phyloP scores from a whole-genome alignment of 148 eudicot species.

The Spergularia bocconei region DNA sequence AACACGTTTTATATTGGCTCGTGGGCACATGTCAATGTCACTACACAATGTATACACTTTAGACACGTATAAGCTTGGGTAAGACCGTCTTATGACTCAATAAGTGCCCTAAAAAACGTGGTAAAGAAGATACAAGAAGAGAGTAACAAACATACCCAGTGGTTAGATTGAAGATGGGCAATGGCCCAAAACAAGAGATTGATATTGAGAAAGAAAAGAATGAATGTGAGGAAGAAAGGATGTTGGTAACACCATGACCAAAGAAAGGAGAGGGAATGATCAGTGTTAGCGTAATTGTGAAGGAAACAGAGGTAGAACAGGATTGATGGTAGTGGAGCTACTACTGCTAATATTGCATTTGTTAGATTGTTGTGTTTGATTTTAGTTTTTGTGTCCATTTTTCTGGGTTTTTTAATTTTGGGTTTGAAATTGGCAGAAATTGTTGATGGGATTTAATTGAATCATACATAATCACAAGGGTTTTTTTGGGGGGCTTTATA shows the following conservation, averaged over 20 bases:
- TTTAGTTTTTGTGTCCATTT: constrained; percentile 21
- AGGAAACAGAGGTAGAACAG: constrained; percentile 66
- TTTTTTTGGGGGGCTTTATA: constrained; percentile 16
- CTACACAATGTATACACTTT: too few relatives aligned
- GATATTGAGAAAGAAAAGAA: constrained; percentile 73
- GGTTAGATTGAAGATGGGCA: constrained; percentile 70
- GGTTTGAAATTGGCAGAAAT: background rate
- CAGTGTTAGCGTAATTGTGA: constrained; percentile 21
- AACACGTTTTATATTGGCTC: too few relatives aligned
- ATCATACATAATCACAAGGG: background rate
- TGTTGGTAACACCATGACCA: constrained; percentile 80
- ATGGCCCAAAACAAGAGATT: constrained; percentile 74
- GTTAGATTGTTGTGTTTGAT: constrained; percentile 36
- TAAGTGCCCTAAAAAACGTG: background rate
- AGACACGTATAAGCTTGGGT: too few relatives aligned
- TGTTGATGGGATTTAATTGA: background rate
- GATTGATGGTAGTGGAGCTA: constrained; percentile 75
- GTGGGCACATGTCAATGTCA: too few relatives aligned
- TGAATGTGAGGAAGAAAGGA: constrained; percentile 65
- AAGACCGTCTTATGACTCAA: background rate
- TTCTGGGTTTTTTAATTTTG: background rate
- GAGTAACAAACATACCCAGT: constrained; percentile 56
- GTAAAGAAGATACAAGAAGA: background rate
- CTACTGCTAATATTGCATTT: constrained; percentile 51
- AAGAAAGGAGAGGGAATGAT: constrained; percentile 28